Evolutionary conservation across 441 rosid species (phyloP), one percentile per base, ranked within the genome.

Genomic region (Omphalea diandra): DNA sequence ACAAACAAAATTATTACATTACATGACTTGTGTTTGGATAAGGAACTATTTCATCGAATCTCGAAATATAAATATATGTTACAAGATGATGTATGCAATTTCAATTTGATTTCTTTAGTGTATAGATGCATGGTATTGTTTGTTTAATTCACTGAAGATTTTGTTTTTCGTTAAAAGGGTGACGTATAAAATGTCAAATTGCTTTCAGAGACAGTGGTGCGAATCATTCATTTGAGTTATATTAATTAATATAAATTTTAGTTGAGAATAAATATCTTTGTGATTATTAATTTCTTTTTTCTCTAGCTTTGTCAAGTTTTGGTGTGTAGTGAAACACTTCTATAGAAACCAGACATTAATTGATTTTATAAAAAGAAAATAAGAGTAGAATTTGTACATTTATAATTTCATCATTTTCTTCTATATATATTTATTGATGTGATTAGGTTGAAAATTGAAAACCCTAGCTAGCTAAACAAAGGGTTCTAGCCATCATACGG

Each of bases 361-460:
- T 46, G 8, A n/a, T n/a, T n/a, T n/a, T 58, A 58, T 44, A 17
- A 46, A 47, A 63, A 29, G 32, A 7, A 31, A 29, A 41, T 12
- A 4, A 20, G 12, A 18, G 5, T 11, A 2, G 12, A 12, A 52
- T 22, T 24, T 7, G n/a, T 50, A 3, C 8, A 20, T 3, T 50
- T 2, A 7, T 44, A 44, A 44, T 17, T 3, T 6, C 14, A 15
- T 44, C 1, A 15, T 15, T 44, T 40, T 40, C 1, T 15, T 15
- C 20, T 46, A 40, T 40, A 11, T 40, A 40, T 3, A 9, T 3
- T 9, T 10, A 40, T 40, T 40, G 12, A 40, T 67, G 80, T 63
- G 78, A 77, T 73, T 61, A n/a, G 73, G 49, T 47, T 27, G 73
- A 65, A 41, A 59, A n/a, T n/a, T n/a, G n/a, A n/a, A 69, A 75